phyloP scores from a whole-genome alignment of 164 flowering plant genomes.

The Annona cherimola region DNA sequence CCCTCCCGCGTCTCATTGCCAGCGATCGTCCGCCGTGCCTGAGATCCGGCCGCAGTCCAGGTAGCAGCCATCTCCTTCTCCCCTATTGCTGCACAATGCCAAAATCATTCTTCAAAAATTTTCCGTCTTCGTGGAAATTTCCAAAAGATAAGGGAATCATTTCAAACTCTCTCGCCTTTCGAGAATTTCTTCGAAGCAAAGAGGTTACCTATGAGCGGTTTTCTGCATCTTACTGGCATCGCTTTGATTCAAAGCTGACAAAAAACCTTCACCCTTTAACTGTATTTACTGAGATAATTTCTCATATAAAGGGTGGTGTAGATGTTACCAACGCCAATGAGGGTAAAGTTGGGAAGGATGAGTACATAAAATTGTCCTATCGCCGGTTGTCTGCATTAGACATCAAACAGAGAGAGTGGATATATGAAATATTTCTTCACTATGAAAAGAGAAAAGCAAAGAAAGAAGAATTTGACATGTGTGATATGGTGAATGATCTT shows the following conservation, averaged over 20 bases:
- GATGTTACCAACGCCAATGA: constrained; percentile 21
- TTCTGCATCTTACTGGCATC: too few species aligned
- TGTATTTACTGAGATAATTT: constrained; percentile 68
- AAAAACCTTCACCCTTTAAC: constrained; percentile 54
- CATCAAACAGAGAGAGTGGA: constrained; percentile 31
- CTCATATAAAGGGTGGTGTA: constrained; percentile 64
- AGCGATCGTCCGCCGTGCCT: too few species aligned
- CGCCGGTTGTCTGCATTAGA: constrained; percentile 39
- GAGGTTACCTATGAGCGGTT: too few species aligned
- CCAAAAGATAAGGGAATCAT: constrained; percentile 24
- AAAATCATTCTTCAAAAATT: constrained; percentile 54
- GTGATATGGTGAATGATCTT: constrained; percentile 66
- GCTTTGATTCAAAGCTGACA: too few species aligned
- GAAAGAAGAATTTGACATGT: constrained; percentile 60
- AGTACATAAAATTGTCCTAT: constrained; percentile 41
- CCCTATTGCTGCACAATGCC: too few species aligned
- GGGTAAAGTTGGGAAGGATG: constrained; percentile 36
- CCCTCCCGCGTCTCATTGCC: too few species aligned
- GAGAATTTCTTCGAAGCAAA: too few species aligned
- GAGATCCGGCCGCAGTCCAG: too few species aligned
- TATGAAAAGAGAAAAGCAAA: constrained; percentile 57
- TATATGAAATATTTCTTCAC: constrained; percentile 47
- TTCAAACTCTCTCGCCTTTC: constrained; percentile 47
- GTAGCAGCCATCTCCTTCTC: too few species aligned
- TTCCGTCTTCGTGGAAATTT: constrained; percentile 23